phyloP scores from a whole-genome alignment of 2,329 filamentous ascomycete genomes.

The Domatiomyces globalis region DNA sequence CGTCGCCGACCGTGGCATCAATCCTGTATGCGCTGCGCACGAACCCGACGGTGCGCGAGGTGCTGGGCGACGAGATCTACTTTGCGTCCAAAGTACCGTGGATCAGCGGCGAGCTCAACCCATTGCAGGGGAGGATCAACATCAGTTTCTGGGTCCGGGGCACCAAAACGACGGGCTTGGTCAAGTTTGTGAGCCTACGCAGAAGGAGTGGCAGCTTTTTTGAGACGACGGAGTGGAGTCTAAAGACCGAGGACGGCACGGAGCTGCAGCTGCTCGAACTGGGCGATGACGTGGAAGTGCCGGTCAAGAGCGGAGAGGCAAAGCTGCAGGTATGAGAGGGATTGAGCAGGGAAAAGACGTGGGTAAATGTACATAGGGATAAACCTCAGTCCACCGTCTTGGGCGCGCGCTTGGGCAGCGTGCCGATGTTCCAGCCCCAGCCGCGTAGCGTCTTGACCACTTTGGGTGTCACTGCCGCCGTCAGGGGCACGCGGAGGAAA shows the following conservation, averaged over 20 bases:
- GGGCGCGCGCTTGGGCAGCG: conserved; percentile 31
- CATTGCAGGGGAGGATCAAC: conserved; percentile 80
- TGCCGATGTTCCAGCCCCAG: conserved; percentile 94
- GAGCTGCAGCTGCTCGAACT: conserved; percentile 61
- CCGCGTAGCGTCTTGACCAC: conserved; percentile 75
- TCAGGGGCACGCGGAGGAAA: conserved; percentile 84
- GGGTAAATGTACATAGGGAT: neutral
- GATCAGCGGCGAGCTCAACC: conserved; percentile 81
- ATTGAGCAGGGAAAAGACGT: neutral
- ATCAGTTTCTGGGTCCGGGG: conserved; percentile 79
- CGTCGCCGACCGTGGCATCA: conserved; percentile 70
- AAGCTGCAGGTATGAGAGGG: neutral
- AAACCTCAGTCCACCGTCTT: neutral
- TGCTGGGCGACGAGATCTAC: conserved; percentile 77
- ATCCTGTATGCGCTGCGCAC: conserved; percentile 87
- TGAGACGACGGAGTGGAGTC: conserved; percentile 79
- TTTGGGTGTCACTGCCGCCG: conserved; percentile 80
- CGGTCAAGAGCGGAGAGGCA: neutral
- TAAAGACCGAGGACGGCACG: conserved; percentile 52
- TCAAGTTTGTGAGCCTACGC: conserved; percentile 67
- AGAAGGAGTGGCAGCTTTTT: conserved; percentile 57
- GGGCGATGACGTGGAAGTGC: neutral
- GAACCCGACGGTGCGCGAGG: conserved; percentile 55
- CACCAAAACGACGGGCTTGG: conserved; percentile 52
- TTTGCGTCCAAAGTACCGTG: conserved; percentile 66